Evolutionary conservation across 345 rosid genomes (phyloP), one percentile per base, ranked within the genome.

Genomic region (Aethionema arabicum): DNA sequence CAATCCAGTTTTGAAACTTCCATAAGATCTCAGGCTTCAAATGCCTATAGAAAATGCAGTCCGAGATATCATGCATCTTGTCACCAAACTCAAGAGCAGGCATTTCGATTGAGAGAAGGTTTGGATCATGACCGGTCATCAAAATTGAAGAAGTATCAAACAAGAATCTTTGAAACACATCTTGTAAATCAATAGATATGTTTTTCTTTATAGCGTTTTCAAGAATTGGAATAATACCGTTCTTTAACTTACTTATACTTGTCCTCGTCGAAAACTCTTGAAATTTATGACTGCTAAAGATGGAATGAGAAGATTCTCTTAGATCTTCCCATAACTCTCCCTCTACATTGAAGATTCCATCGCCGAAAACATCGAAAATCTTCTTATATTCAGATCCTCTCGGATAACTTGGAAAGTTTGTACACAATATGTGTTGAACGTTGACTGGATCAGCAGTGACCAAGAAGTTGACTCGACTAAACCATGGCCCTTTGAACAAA

Each of bases 301-400:
- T 36, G 1, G 66, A 15, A 4, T 65, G 72, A 43, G 63, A 61
- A 27, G 60, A 13, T 6, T 52, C 51, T 32, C 77, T 69, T 52
- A 73, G 63, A 27, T 32, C 16, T 32, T 54, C 59, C 75, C 74
- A 73, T 12, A 61, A 13, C 6, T 69, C 77, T 8, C 30, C 60
- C 47, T 77, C 80, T 6, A 67, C 48, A 21, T 69, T 73, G 59
- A 21, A 16, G n/a, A n/a, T n/a, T n/a, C n/a, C n/a, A n/a, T n/a
- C n/a, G n/a, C n/a, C n/a, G n/a, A n/a, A n/a, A n/a, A 49, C 29
- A 8, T 72, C 74, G 12, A 72, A 72, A 4, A 67, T 67, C 30
- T 72, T n/a, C 29, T 67, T 44, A 33, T 67, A 76, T 35, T 76
- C 67, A n/a, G 6, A 5, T 2, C 76, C 79, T 58, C 72, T 68